Base-by-base conservation (phyloP, 2,329 filamentous ascomycete species). In the Delphinella strobiligena region DNA sequence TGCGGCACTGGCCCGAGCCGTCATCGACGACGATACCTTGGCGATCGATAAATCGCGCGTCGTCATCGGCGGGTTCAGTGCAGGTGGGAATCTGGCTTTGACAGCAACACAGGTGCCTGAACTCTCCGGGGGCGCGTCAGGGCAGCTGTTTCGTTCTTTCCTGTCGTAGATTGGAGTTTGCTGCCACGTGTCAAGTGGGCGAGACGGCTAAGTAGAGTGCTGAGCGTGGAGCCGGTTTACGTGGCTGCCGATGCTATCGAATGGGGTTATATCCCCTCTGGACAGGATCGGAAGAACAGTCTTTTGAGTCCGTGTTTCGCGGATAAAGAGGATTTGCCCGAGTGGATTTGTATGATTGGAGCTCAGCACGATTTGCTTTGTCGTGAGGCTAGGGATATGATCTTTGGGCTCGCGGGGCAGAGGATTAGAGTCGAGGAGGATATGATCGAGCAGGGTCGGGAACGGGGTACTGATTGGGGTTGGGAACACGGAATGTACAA, bases 361-460 rank as follows among this genome's bases (percentile, higher is more conserved):
- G 38, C 38, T 1, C 33, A 41, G 14, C 33, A 36, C 7, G 38
- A 41, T 32, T 18, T 41, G 1, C 8, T 41, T 2, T 41, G 38
- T n/a, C 27, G 36, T 4, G 38, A 41, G 19, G 38, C 38, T n/a
- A 27, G 36, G 11, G 16, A 38, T 8, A 38, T 38, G 36, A 38
- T 38, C 16, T 38, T 30, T n/a, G 30, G 24, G 24, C 24, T 37
- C 4, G 35, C 35, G 5, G 35, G 15, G 4, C n/a, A n/a, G n/a
- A n/a, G n/a, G n/a, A n/a, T n/a, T n/a, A n/a, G n/a, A n/a, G n/a
- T n/a, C n/a, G n/a, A n/a, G n/a, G 24, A 37, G 15, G 35, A 17
- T 5, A 17, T 31, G 11, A 15, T 29, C 11, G 35, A 37, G 11
- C 12, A 19, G 19, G n/a, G n/a, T n/a, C n/a, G n/a, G n/a, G 27